A percentile compares a stretch with the other conserved stretches of the same genome.
phyloP scores from a whole-genome alignment of 192 early-diverging fungal species.

The Coemansia sp. region DNA sequence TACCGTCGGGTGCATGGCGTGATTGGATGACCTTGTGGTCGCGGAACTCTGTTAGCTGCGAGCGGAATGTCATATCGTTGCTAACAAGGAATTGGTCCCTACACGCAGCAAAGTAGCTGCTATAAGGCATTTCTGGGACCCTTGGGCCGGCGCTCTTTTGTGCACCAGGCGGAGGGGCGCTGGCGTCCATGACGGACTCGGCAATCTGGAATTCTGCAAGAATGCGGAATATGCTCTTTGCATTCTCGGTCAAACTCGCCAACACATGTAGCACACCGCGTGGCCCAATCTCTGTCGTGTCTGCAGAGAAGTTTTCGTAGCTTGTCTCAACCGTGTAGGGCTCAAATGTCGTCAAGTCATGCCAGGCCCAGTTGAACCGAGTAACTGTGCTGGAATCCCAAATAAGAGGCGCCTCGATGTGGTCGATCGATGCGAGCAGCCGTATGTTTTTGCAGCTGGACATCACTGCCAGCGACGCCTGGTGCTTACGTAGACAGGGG shows the following conservation, averaged over 20 bases:
- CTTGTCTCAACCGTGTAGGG: slow-evolving; percentile 80
- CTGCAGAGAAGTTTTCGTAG: slow-evolving; percentile 72
- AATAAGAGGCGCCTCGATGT: slow-evolving; percentile 84
- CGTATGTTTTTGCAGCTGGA: slow-evolving; percentile 67
- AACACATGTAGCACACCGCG: slow-evolving; percentile 79
- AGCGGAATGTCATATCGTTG: slow-evolving; percentile 79
- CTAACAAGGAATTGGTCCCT: slow-evolving; percentile 81
- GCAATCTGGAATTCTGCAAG: slow-evolving; percentile 80
- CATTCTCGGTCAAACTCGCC: slow-evolving; percentile 78
- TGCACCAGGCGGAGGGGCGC: slow-evolving; percentile 8
- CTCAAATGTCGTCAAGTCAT: slow-evolving; percentile 86
- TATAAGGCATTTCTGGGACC: slow-evolving; percentile 60
- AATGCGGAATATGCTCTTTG: slow-evolving; percentile 81
- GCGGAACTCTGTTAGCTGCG: slow-evolving; percentile 89
- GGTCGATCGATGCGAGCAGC: slow-evolving; percentile 83
- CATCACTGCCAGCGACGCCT: slow-evolving; percentile 66
- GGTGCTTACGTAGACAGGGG: slow-evolving; percentile 67
- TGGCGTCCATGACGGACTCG: slow-evolving; percentile 34
- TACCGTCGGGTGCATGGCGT: slow-evolving; percentile 44
- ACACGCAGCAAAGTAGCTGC: slow-evolving; percentile 67
- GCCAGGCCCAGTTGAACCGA: slow-evolving; percentile 85
- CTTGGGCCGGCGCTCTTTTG: slow-evolving; percentile 37
- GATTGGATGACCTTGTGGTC: slow-evolving; percentile 87
- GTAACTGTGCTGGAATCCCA: slow-evolving; percentile 76
- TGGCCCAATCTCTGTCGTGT: slow-evolving; percentile 58